Evolutionary conservation across 768 basidiomycete species (phyloP), one percentile per base, ranked within the genome.

Genomic region (Leccinum imitatum): DNA sequence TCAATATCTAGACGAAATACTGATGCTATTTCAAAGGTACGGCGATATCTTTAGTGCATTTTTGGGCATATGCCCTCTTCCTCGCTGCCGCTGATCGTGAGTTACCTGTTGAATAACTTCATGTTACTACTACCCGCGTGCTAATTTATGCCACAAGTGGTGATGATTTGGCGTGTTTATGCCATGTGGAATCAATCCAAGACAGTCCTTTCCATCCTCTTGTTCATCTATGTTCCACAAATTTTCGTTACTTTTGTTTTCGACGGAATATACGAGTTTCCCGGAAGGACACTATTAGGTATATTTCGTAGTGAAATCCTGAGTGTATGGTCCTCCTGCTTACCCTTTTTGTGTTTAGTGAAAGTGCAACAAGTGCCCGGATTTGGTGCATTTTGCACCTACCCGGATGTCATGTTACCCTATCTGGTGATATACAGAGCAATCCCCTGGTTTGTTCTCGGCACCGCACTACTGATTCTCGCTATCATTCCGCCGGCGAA

Each of bases 61-160:
- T 56, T n/a, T 65, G 64, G 65, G 23, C 33, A 30, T 67, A 59
- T 3, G 44, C 53, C 5, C 4, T 69, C 6, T 68, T 68, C 33
- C 17, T 63, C 0, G 58, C 48, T n/a, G 59, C 59, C 21, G 60
- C 60, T 2, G 65, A 69, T 57, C 1, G 67, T 69, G 56, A 62
- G 67, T 58, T 19, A 1, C 4, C 21, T 21, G 1, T 41, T 31
- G 17, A 9, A 14, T 3, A 4, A 4, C 17, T 44, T 6, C 0
- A 4, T 6, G 37, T 31, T 23, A 23, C 23, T 27, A 8, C 14
- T 1, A 4, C 21, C 10, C 4, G 19, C 10, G 21, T 10, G 13
- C 15, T 57, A 6, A 64, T 13, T 23, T 21, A 1, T 31, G 41
- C 54, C 30, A 61, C 64, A 33, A 47, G 46, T 47, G n/a, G 46